Evolutionary conservation across 805 yeast genomes (phyloP).

Genomic region (Millerozyma acaciae): DNA sequence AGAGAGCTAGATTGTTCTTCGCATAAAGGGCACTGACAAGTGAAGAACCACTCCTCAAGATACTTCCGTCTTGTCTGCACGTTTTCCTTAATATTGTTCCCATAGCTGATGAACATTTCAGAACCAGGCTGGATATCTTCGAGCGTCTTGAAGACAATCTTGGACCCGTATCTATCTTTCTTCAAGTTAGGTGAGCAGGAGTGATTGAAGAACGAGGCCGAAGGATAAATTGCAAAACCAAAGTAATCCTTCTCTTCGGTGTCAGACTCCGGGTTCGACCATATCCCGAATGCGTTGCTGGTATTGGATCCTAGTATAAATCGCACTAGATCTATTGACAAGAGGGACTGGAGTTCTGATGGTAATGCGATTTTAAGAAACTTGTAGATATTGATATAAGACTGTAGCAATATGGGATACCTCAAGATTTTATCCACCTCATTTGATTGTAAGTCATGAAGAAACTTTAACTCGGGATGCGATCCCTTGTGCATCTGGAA

Average conservation of each 20-base stretch:
- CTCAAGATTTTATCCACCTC: slow-evolving; percentile 42
- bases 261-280: slow-evolving; percentile 41
- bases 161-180: slow-evolving; percentile 39
- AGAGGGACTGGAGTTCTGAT: slow-evolving; percentile 22
- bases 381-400: slow-evolving; percentile 47
- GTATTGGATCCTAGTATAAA: slow-evolving; percentile 54
- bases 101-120: slow-evolving; percentile 60
- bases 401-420: slow-evolving; percentile 46
- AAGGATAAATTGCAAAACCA: slow-evolving; percentile 59
- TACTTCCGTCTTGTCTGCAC: slow-evolving; percentile 38
- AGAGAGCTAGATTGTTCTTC: slow-evolving; percentile 12
- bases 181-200: slow-evolving; percentile 56
- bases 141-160: slow-evolving; percentile 41
- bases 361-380: slow-evolving; percentile 42
- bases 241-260: slow-evolving; percentile 50
- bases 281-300: slow-evolving; percentile 67
- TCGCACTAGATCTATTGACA: slow-evolving; percentile 41
- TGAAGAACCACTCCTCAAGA: slow-evolving; percentile 56
- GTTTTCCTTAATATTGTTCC: slow-evolving; percentile 43
- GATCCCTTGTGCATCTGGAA: slow-evolving; percentile 23
- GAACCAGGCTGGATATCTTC: slow-evolving; percentile 39
- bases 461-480: slow-evolving; percentile 24
- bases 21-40: slow-evolving; percentile 52
- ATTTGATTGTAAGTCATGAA: slow-evolving; percentile 47
- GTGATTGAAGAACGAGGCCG: slow-evolving; percentile 66